These are phyloP conservation scores for Backusella parvicylindrica DNA, from an alignment of 192 early-diverging fungal genomes.

Conservation along the genomic window DNA sequence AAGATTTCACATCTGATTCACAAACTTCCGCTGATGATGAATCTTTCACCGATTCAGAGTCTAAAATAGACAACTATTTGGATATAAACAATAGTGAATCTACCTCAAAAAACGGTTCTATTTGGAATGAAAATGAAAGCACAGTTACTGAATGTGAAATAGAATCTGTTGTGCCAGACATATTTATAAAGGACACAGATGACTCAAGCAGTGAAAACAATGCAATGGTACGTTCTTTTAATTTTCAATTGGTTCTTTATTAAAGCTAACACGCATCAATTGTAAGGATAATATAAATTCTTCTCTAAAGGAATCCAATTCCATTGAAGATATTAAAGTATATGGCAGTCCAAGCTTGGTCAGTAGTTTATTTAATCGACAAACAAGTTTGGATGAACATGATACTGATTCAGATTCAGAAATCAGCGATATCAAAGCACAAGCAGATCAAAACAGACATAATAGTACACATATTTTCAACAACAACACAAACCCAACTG, in stretches of 20 bases:
- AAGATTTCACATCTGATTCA: neutral
- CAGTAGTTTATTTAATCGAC: neutral
- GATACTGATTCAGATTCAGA: neutral
- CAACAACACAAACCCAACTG: neutral
- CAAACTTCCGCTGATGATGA: neutral
- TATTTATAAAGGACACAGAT: neutral
- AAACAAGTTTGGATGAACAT: neutral
- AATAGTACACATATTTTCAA: neutral
- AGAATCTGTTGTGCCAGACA: neutral
- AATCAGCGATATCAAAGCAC: neutral
- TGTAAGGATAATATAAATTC: neutral
- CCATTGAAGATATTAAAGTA: neutral
- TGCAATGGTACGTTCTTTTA: neutral
- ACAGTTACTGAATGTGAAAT: neutral
- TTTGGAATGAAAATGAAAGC: neutral
- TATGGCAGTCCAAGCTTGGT: neutral
- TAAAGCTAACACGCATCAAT: neutral
- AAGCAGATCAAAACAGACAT: neutral
- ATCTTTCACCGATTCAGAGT: neutral
- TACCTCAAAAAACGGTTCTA: neutral
- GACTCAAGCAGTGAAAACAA: neutral
- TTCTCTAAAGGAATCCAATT: neutral
- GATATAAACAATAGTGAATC: neutral
- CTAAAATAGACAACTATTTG: neutral
- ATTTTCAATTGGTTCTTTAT: neutral